A percentile compares a stretch with the other conserved stretches of the same genome.
Conservation (phyloP, 2,329 filamentous ascomycete species). For the Elsinoe batatas region DNA sequence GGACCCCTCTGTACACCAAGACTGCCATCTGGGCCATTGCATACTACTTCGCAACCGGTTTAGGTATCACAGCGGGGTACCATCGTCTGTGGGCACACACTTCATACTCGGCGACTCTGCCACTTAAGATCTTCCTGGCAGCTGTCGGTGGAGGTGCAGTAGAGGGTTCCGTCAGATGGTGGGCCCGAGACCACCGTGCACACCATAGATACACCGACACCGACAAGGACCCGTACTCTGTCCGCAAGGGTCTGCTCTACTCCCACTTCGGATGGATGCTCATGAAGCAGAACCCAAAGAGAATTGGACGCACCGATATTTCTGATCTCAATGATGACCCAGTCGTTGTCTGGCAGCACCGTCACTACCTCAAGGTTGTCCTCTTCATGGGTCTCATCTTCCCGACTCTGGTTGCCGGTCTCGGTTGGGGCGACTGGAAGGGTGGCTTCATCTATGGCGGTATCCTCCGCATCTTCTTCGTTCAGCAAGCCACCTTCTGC, state of each 20-base stretch:
- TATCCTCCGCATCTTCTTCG: conserved; percentile 78
- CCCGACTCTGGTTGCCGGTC: conserved; percentile 63
- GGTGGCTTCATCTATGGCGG: conserved; percentile 79
- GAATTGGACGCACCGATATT: conserved; percentile 79
- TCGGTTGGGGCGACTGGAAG: conserved; percentile 70
- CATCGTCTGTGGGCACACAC: conserved; percentile 81
- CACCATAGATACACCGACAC: conserved; percentile 90
- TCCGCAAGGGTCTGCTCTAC: conserved; percentile 78
- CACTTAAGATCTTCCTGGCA: conserved; percentile 73
- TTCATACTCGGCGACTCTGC: conserved; percentile 66
- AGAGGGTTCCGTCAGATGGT: conserved; percentile 80
- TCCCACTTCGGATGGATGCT: conserved; percentile 85
- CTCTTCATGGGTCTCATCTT: conserved; percentile 67
- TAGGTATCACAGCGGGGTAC: conserved; percentile 47
- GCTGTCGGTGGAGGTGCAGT: conserved; percentile 73
- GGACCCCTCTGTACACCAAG: conserved; percentile 62
- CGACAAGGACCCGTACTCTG: conserved; percentile 83
- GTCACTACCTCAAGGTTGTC: conserved; percentile 73
- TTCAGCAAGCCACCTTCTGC: conserved; percentile 87
- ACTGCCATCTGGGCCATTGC: conserved; percentile 63
- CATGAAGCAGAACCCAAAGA: conserved; percentile 87
- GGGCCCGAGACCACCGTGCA: conserved; percentile 75
- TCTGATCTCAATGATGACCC: conserved; percentile 78
- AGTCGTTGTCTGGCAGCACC: conserved; percentile 80
- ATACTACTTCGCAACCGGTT: conserved; percentile 70